A percentile compares a stretch with the other conserved stretches of the same genome.
Conservation (phyloP, 2,329 filamentous ascomycete genomes). For the Cytospora piceicola region DNA sequence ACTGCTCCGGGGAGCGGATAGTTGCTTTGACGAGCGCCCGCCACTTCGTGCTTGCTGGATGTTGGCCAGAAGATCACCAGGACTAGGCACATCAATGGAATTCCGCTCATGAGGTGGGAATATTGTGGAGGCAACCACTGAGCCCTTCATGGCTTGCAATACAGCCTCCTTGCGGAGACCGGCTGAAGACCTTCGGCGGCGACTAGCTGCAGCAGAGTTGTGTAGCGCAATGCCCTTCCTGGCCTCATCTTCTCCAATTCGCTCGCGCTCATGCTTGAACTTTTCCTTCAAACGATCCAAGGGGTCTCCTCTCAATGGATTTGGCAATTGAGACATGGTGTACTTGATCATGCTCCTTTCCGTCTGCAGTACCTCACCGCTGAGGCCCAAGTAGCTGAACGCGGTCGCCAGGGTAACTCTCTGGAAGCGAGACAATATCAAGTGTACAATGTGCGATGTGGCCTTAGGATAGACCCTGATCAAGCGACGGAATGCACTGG, state of each 20-base stretch:
- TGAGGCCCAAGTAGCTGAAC: conserved; percentile 90
- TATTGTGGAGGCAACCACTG: conserved; percentile 47
- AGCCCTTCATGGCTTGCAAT: conserved; percentile 66
- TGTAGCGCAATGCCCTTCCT: conserved; percentile 95
- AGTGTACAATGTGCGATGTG: conserved; percentile 95
- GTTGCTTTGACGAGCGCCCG: conserved; percentile 48
- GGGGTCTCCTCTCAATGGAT: conserved; percentile 82
- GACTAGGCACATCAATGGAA: conserved; percentile 58
- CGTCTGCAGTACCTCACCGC: conserved; percentile 87
- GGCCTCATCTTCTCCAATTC: conserved; percentile 77
- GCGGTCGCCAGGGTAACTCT: conserved; percentile 93
- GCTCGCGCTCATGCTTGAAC: conserved; percentile 82
- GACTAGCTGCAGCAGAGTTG: conserved; percentile 69
- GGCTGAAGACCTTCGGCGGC: conserved; percentile 66
- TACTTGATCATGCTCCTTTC: conserved; percentile 94
- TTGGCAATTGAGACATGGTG: conserved; percentile 88
- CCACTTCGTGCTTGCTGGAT: conserved; percentile 69
- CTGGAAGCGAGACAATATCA: conserved; percentile 92
- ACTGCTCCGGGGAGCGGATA: conserved; percentile 37
- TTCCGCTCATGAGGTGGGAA: conserved; percentile 46
- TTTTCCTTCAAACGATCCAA: conserved; percentile 89
- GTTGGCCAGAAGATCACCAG: conserved; percentile 81
- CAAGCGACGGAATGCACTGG: conserved; percentile 89
- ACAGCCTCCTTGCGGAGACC: conserved; percentile 79
- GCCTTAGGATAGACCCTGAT: conserved; percentile 95